These are phyloP conservation scores for Phytopythium helicoides DNA, from an alignment of 352 stramenopile species.

Conservation along the genomic window DNA sequence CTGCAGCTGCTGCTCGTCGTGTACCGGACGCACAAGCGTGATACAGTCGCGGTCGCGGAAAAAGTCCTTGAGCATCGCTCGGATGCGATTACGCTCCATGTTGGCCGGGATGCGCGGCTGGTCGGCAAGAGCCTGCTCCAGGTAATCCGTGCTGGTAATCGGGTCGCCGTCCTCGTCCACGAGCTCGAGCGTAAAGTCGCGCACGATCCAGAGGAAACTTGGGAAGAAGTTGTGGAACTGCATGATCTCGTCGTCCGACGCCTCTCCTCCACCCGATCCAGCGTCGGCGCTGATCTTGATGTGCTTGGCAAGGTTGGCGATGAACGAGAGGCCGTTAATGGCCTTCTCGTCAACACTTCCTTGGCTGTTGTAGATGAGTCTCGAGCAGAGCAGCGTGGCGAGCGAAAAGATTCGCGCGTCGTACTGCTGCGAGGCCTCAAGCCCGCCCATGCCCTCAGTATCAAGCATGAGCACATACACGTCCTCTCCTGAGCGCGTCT, in stretches of 20 bases:
- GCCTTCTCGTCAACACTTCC: conserved; percentile 85
- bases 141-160: conserved; percentile 79
- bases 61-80: conserved; percentile 84
- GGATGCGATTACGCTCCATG: conserved; percentile 76
- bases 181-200: conserved; percentile 86
- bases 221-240: conserved; percentile 87
- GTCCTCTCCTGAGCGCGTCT: conserved; percentile 59
- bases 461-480: conserved; percentile 86
- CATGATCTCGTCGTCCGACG: conserved; percentile 54
- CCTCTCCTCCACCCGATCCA: conserved; percentile 11
- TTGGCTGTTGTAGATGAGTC: conserved; percentile 89
- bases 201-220: conserved; percentile 87
- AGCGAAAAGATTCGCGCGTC: conserved; percentile 88
- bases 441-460: conserved; percentile 81
- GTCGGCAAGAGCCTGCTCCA: conserved; percentile 72
- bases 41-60: conserved; percentile 80
- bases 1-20: conserved; percentile 77
- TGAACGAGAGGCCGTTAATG: conserved; percentile 82
- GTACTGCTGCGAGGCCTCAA: conserved; percentile 85
- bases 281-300: conserved; percentile 70
- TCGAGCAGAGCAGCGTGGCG: conserved; percentile 80
- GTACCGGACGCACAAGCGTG: conserved; percentile 78
- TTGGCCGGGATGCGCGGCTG: conserved; percentile 68
- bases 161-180: conserved; percentile 81
- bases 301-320: conserved; percentile 85